A percentile compares a stretch with the other conserved stretches of the same genome.
Evolutionary conservation across 2,329 filamentous ascomycete species (phyloP).

Genomic region (Dissoconium aciculare): DNA sequence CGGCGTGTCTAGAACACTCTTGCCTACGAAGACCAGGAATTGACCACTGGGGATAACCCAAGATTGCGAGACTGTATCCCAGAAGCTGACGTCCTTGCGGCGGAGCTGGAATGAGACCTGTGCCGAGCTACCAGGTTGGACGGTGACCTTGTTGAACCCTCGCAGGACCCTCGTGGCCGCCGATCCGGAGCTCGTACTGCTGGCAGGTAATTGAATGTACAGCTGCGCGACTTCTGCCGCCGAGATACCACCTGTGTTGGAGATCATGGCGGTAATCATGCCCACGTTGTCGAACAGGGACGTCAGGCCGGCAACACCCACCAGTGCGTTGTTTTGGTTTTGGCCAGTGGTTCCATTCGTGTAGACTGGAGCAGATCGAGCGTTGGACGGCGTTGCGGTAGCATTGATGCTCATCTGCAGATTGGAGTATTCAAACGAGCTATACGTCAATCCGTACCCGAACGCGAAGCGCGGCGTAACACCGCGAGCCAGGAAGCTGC

Average conservation of each 20-base stretch:
- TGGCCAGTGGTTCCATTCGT: conserved; percentile 18
- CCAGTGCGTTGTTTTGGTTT: conserved; percentile 13
- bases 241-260: conserved; percentile 34
- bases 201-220: conserved; percentile 27
- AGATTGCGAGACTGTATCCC: conserved; percentile 35
- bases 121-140: conserved; percentile 19
- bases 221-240: conserved; percentile 42
- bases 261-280: conserved; percentile 34
- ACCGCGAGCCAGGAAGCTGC: conserved; percentile 20
- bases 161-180: conserved; percentile 18
- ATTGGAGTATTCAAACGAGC: conserved; percentile 21
- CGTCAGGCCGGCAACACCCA: conserved; percentile 16
- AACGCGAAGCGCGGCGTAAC: conserved; percentile 23
- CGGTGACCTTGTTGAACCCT: conserved; percentile 21
- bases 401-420: conserved; percentile 17
- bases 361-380: conserved; percentile 14
- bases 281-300: conserved; percentile 37
- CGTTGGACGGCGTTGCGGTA: conserved; percentile 13
- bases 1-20: conserved; percentile 22
- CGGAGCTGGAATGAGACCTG: conserved; percentile 26
- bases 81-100: conserved; percentile 34
- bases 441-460: conserved; percentile 27
- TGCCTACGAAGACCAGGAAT: conserved; percentile 35
- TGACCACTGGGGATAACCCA: conserved; percentile 34
- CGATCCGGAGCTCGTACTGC: conserved; percentile 36